Percentiles rank a stretch among this genome's conserved stretches.
Evolutionary conservation across 106 monocot genomes (phyloP).

Genomic region (Ottelia alismoides): DNA sequence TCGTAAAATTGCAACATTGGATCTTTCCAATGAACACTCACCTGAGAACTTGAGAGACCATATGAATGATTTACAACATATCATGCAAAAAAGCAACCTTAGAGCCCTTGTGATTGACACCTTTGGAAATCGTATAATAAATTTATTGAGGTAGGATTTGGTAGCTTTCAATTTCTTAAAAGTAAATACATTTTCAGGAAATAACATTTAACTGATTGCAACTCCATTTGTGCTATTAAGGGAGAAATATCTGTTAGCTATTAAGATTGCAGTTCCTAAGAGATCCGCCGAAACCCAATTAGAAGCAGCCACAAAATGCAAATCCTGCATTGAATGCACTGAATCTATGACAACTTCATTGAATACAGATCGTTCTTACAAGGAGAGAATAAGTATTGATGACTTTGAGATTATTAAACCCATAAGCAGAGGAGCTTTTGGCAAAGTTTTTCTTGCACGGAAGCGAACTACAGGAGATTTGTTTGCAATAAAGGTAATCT

Average conservation of each 20-base stretch:
- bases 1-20: conserved; percentile 22
- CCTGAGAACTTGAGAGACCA: conserved; percentile 18
- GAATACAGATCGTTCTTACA: too few relatives aligned
- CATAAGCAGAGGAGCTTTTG: conserved; percentile 68
- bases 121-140: conserved; percentile 39
- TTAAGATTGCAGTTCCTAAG: conserved; percentile 11
- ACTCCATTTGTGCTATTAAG: conserved; percentile 23
- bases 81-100: conserved; percentile 23
- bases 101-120: conserved; percentile 52
- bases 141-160: conserved; percentile 33
- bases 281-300: conserved; percentile 2
- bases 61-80: conserved; percentile 20
- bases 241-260: conserved; percentile 36
- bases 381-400: conserved; percentile 52
- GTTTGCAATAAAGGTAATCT: conserved; percentile 61
- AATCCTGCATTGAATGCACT: too few relatives aligned
- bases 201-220: too few relatives aligned
- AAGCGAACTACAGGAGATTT: conserved; percentile 56
- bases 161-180: too few relatives aligned
- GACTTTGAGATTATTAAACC: conserved; percentile 72
- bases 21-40: conserved; percentile 18
- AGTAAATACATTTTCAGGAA: too few relatives aligned
- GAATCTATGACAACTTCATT: too few relatives aligned
- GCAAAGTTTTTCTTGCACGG: conserved; percentile 53
- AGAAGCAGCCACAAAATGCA: conserved; percentile 12